Percentiles rank a stretch among this genome's conserved stretches.
phyloP scores from a whole-genome alignment of 139 green algal species.

The Pleodorina starrii region DNA sequence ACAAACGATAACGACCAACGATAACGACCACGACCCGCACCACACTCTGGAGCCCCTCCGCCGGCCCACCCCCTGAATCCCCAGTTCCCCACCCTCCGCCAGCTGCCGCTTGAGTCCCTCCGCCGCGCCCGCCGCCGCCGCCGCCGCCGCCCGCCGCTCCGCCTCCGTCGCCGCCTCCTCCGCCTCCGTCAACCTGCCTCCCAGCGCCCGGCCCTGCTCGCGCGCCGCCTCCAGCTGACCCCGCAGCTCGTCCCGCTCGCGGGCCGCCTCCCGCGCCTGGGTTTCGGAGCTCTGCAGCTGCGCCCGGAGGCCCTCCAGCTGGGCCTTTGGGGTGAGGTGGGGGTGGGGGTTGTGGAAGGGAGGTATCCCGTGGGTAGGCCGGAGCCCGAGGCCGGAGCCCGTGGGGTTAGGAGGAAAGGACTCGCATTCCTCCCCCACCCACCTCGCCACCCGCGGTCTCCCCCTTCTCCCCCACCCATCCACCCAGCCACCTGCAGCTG shows the following conservation, averaged over 20 bases:
- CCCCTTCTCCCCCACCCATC: too few relatives aligned
- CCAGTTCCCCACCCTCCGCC: constrained; percentile 8
- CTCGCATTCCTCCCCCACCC: not conserved
- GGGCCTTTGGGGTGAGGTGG: not conserved
- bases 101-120: not conserved
- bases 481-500: not conserved
- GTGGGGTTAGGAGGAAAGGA: not conserved
- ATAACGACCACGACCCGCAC: too few relatives aligned
- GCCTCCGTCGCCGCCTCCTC: not conserved
- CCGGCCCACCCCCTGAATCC: too few relatives aligned
- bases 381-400: too few relatives aligned
- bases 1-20: too few relatives aligned
- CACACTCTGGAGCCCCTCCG: too few relatives aligned
- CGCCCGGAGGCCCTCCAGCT: not conserved
- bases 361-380: too few relatives aligned
- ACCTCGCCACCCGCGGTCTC: not conserved
- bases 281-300: constrained; percentile 3
- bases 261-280: not conserved
- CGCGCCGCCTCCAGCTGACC: not conserved
- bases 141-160: not conserved
- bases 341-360: not conserved
- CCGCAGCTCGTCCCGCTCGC: not conserved
- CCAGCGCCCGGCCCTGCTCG: not conserved
- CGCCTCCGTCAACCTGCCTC: not conserved
- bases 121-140: not conserved